Conservation (phyloP, 306 rosid genomes). For the Quercus gilva region DNA sequence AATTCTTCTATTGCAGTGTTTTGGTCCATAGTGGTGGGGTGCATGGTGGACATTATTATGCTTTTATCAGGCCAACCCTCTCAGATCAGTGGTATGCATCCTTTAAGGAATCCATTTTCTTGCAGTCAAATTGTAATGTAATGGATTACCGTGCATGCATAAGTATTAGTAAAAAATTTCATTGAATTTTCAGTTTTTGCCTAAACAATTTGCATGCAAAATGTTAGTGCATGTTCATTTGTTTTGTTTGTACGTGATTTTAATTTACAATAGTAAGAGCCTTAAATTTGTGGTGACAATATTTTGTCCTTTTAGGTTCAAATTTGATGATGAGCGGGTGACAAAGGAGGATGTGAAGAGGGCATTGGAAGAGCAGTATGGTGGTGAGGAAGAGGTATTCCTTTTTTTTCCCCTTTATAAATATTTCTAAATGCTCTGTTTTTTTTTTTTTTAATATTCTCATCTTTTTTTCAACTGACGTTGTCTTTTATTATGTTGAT, state of each 20-base stretch:
- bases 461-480: constrained; percentile 12
- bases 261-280: background rate
- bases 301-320: constrained; percentile 49
- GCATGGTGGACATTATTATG: constrained; percentile 96
- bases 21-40: constrained; percentile 97
- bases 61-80: constrained; percentile 84
- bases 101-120: background rate
- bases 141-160: background rate
- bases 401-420: background rate
- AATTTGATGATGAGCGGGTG: constrained; percentile 93
- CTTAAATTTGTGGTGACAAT: background rate
- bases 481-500: constrained; percentile 19
- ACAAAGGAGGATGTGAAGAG: constrained; percentile 82
- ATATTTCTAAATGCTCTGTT: background rate
- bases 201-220: background rate
- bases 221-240: background rate
- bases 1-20: constrained; percentile 60
- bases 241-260: background rate
- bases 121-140: background rate
- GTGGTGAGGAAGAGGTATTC: constrained; percentile 93
- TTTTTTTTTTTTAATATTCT: background rate
- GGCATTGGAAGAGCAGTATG: constrained; percentile 92
- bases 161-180: background rate
- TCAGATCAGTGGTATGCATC: constrained; percentile 80
- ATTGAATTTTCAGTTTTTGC: background rate